Conservation (phyloP, 805 yeast genomes). For the Kuraishia piskuri region DNA sequence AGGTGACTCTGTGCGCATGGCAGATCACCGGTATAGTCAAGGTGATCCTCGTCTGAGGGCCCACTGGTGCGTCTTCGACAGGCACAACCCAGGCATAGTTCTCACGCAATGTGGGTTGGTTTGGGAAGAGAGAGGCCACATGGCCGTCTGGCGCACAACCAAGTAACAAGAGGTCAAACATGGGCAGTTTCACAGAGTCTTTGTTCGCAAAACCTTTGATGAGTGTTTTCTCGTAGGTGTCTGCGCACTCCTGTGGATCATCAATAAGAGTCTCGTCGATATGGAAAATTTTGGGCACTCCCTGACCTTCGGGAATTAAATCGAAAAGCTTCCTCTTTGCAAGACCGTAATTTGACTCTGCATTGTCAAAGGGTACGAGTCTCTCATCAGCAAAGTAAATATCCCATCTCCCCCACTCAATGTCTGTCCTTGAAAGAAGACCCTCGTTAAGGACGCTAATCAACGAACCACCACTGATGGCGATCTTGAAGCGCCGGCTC, state of each 20-base stretch:
- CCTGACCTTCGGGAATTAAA: slow-evolving; percentile 39
- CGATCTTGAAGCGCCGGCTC: slow-evolving; percentile 77
- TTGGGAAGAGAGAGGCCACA: slow-evolving; percentile 93
- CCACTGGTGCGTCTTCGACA: slow-evolving; percentile 83
- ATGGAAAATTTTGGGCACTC: slow-evolving; percentile 68
- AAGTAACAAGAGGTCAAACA: slow-evolving; percentile 81
- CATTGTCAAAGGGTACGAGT: slow-evolving; percentile 76
- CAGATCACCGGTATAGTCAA: slow-evolving; percentile 91
- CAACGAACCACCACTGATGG: slow-evolving; percentile 88
- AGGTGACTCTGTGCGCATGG: slow-evolving; percentile 86
- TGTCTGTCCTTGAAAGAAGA: slow-evolving; percentile 53
- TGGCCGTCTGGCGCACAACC: slow-evolving; percentile 99
- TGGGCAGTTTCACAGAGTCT: slow-evolving; percentile 91
- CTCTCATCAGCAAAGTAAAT: slow-evolving; percentile 95
- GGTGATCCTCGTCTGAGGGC: slow-evolving; percentile 80
- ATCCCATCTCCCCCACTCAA: slow-evolving; percentile 93
- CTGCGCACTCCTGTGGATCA: slow-evolving; percentile 91
- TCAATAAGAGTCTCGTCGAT: slow-evolving; percentile 68
- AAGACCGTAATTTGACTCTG: slow-evolving; percentile 84
- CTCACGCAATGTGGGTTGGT: slow-evolving; percentile 82
- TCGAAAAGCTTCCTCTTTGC: slow-evolving; percentile 80
- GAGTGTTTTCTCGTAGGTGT: slow-evolving; percentile 77
- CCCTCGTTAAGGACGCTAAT: slow-evolving; percentile 85
- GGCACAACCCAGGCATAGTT: slow-evolving; percentile 93
- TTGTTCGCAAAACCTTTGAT: slow-evolving; percentile 91